Base-by-base conservation (phyloP, 2,329 filamentous ascomycete species). In the Celoporthe dispersa region DNA sequence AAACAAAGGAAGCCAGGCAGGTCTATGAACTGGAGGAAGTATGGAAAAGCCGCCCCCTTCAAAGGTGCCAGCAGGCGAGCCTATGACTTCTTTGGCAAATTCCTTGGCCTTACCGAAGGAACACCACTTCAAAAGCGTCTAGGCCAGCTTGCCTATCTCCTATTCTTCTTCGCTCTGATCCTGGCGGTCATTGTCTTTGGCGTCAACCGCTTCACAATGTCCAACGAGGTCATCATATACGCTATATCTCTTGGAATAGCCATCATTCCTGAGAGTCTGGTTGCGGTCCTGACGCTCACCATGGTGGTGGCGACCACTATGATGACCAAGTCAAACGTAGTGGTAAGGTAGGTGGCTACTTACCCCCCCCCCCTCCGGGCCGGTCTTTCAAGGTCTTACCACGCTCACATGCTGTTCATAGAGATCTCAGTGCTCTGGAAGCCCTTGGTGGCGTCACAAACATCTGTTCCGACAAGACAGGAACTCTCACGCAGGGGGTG, bases 121-220 rank as follows among this genome's bases (percentile, higher is more conserved):
- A 97, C 94, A 1, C 94, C 94, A 0, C 84, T 97, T 61, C 93
- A 97, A 81, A 90, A 91, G 74, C 95, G 93, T 77, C 85, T 97
- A 66, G 93, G 92, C 81, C 94, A 94, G 80, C 91, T 97, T 76
- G 94, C 94, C 37, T 89, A 96, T 59, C 78, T 93, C 3, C 87
- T 97, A 2, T 97, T 97, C 76, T 89, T 85, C 62, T 87, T 94
- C 65, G 94, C 88, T 59, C 82, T 90, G 68, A 75, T 90, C 2
- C 82, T 90, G 44, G 87, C 86, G 64, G 77, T 90, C 70, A 86
- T 90, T 66, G 89, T 91, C 74, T 91, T 91, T 77, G 86, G 84
- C 7, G 87, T 84, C 71, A 88, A 85, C 77, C 80, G 81, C 69
- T 90, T 85, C 79, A 64, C 84, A 1, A 79, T 89, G 60, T 78